Evolutionary conservation across 2,329 filamentous ascomycete genomes (phyloP).

Genomic region (Hawksworthiomyces lignivorus): DNA sequence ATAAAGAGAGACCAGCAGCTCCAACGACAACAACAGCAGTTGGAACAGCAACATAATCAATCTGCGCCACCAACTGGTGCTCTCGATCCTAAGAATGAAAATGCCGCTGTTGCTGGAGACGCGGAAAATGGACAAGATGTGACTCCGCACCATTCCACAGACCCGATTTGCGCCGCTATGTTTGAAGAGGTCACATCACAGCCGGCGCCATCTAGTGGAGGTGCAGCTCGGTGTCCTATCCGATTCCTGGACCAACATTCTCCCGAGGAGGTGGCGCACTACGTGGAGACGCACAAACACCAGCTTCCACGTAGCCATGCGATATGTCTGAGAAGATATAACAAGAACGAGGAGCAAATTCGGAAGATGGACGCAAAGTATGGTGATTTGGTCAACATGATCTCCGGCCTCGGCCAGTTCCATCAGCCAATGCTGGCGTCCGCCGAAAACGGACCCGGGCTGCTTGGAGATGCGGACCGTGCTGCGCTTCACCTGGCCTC

Average conservation of each 20-base stretch:
- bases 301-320: slow-evolving; percentile 90
- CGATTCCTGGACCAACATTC: slow-evolving; percentile 88
- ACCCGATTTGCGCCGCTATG: slow-evolving; percentile 60
- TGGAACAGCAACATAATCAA: slow-evolving; percentile 10
- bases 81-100: slow-evolving; percentile 6
- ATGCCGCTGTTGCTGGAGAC: slow-evolving; percentile 15
- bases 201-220: slow-evolving; percentile 39
- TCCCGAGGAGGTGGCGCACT: slow-evolving; percentile 85
- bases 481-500: slow-evolving; percentile 40
- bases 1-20: slow-evolving; percentile 23
- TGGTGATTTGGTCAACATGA: slow-evolving; percentile 87
- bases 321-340: slow-evolving; percentile 82
- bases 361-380: slow-evolving; percentile 90
- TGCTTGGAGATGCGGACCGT: slow-evolving; percentile 5
- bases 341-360: slow-evolving; percentile 78
- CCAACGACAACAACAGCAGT: slow-evolving; percentile 12
- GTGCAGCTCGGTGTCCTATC: slow-evolving; percentile 69
- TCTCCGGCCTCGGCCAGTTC: slow-evolving; percentile 77
- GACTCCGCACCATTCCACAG: slow-evolving; percentile 41
- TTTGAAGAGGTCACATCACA: slow-evolving; percentile 51
- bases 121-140: slow-evolving; percentile 24
- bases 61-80: background rate
- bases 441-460: slow-evolving; percentile 25
- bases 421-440: slow-evolving; percentile 79
- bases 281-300: slow-evolving; percentile 93